phyloP scores from a whole-genome alignment of 257 asterid genomes.

The Scutellaria minor region DNA sequence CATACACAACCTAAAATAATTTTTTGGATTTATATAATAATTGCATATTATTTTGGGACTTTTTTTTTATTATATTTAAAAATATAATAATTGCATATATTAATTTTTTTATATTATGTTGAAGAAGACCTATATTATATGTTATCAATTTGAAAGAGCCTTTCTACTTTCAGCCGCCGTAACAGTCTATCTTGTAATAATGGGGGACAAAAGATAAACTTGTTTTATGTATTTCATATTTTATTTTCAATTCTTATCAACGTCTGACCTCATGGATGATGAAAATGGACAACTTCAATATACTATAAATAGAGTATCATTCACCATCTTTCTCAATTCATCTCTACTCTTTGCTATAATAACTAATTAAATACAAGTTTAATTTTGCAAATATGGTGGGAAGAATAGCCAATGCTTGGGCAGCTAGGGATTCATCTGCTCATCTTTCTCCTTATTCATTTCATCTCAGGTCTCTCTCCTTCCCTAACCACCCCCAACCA shows the following conservation, averaged over 20 bases:
- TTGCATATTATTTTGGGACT: too few species aligned
- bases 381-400: conserved; percentile 36
- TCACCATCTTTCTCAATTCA: not conserved
- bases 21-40: too few species aligned
- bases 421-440: conserved; percentile 47
- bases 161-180: conserved; percentile 22
- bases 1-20: too few species aligned
- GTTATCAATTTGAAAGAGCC: too few species aligned
- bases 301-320: not conserved
- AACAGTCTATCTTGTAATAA: not conserved
- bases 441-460: conserved; percentile 53
- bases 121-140: too few species aligned
- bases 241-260: not conserved
- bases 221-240: not conserved
- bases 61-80: too few species aligned
- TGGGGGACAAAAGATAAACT: not conserved
- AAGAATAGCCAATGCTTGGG: conserved; percentile 45
- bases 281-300: not conserved
- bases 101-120: too few species aligned
- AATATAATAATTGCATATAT: too few species aligned
- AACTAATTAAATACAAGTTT: not conserved
- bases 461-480: conserved; percentile 46
- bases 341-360: not conserved
- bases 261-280: conserved; percentile 28
- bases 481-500: not conserved